Evolutionary conservation across 345 rosid species (phyloP).

Genomic region (Noccaea caerulescens): DNA sequence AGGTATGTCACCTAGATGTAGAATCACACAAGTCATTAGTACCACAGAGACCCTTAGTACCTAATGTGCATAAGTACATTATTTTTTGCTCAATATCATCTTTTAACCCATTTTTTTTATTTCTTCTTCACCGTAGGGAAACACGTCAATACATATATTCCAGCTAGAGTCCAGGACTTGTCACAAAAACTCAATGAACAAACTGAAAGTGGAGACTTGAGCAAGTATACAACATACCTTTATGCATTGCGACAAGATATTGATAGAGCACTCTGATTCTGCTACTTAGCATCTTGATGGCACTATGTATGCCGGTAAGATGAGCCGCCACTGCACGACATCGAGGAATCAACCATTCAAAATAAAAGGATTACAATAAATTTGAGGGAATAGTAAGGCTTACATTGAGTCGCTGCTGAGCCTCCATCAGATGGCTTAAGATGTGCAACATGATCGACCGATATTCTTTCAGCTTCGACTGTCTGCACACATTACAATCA

Average conservation of each 20-base stretch:
- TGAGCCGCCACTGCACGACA: slow-evolving; percentile 92
- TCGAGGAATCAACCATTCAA: background rate
- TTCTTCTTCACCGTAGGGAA: slow-evolving; percentile 2
- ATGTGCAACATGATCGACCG: slow-evolving; percentile 98
- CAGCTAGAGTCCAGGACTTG: background rate
- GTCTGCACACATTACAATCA: slow-evolving; percentile 52
- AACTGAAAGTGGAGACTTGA: background rate
- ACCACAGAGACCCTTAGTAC: background rate
- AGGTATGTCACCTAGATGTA: slow-evolving; percentile 81
- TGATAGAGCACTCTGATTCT: slow-evolving; percentile 92
- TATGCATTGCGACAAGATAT: slow-evolving; percentile 86
- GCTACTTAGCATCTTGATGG: slow-evolving; percentile 97
- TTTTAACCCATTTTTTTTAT: background rate
- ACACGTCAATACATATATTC: background rate
- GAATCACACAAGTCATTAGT: slow-evolving; percentile 25
- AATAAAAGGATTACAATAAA: slow-evolving; percentile 2
- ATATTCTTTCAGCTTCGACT: slow-evolving; percentile 95
- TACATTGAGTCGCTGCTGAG: slow-evolving; percentile 94
- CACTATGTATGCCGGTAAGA: slow-evolving; percentile 95
- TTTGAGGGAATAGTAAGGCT: slow-evolving; percentile 19
- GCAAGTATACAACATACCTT: slow-evolving; percentile 54
- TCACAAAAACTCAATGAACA: background rate
- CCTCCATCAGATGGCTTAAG: slow-evolving; percentile 97
- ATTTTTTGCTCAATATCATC: background rate
- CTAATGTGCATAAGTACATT: background rate